Evolutionary conservation across 1,284 basidiomycete genomes (phyloP).

Genomic region (Calocybe gambosa): DNA sequence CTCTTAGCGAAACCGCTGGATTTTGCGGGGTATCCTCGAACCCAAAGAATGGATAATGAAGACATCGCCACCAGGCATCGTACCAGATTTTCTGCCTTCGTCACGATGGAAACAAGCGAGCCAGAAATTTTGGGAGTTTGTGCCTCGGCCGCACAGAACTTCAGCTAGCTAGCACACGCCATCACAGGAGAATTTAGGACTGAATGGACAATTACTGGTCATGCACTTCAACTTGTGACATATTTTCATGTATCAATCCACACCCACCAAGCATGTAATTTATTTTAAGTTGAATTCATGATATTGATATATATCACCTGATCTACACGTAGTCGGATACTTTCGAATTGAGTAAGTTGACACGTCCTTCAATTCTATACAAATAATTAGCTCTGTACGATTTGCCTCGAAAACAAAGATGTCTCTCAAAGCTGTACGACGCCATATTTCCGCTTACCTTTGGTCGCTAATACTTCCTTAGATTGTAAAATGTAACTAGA

Average conservation of each 20-base stretch:
- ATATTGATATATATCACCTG: background rate
- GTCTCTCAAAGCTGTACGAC: constrained; percentile 65
- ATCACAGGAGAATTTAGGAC: background rate
- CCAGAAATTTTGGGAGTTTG: constrained; percentile 13
- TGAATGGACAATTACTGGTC: constrained; percentile 3
- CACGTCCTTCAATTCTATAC: background rate
- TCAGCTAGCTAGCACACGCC: background rate
- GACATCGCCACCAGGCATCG: constrained; percentile 41
- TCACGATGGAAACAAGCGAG: constrained; percentile 17
- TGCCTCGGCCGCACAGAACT: constrained; percentile 8
- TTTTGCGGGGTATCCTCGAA: constrained; percentile 68
- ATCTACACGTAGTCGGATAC: background rate
- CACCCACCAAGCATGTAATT: background rate
- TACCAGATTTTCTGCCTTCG: background rate
- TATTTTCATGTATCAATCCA: background rate
- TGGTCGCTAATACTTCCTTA: constrained; percentile 21
- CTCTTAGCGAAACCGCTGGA: constrained; percentile 64
- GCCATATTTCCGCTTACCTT: constrained; percentile 1
- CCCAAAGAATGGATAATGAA: constrained; percentile 74
- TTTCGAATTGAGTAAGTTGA: background rate
- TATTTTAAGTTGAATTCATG: no score
- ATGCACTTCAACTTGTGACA: background rate
- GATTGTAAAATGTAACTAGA: constrained; percentile 65
- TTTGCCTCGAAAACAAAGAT: constrained; percentile 29
- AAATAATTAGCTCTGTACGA: no score